Base-by-base conservation (phyloP, 768 basidiomycete species). In the Omphalotus guepiniiformis region DNA sequence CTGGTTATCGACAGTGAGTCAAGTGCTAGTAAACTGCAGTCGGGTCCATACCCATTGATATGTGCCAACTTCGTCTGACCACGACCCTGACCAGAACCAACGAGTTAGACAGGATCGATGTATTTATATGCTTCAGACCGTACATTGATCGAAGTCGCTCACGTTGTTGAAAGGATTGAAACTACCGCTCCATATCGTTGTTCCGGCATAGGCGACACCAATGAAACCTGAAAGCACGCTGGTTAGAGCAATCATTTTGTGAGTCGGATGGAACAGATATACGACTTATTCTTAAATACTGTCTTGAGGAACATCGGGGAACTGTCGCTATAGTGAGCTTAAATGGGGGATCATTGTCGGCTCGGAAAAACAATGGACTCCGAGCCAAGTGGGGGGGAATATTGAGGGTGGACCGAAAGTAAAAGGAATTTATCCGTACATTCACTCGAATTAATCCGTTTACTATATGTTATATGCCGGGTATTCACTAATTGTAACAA, bases 121-220 rank as follows among this genome's bases (percentile, higher is more conserved):
- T 18, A 37, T n/a, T 15, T 15, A 18, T 19, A 37, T 2, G 12
- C 34, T 16, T 15, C n/a, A 28, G 13, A 11, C 56, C 71, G 50
- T 45, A 78, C 78, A 82, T 41, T 70, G 67, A 53, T 82, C 79
- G 48, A 83, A 83, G 47, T 69, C 71, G 3, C 74, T 56, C 2
- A 63, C 64, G 2, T 67, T 74, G 29, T 62, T 44, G 55, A 69
- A 80, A 5, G 66, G 44, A 58, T 79, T 74, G 58, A 83, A 81
- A 30, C 63, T 74, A 15, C 80, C 79, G 34, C 68, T 66, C 80
- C 80, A 83, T 36, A 81, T 53, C 25, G 65, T 72, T 9, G 74
- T 76, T 0, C 79, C 79, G 18, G 74, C 79, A n/a, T 53, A 62
- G 23, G 61, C 75, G 13, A 47, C 25, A 15, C 44, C 39, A 29